These are phyloP conservation scores for Fusarium sp. DNA, from an alignment of 2,329 filamentous ascomycete genomes.

Conservation along the genomic window DNA sequence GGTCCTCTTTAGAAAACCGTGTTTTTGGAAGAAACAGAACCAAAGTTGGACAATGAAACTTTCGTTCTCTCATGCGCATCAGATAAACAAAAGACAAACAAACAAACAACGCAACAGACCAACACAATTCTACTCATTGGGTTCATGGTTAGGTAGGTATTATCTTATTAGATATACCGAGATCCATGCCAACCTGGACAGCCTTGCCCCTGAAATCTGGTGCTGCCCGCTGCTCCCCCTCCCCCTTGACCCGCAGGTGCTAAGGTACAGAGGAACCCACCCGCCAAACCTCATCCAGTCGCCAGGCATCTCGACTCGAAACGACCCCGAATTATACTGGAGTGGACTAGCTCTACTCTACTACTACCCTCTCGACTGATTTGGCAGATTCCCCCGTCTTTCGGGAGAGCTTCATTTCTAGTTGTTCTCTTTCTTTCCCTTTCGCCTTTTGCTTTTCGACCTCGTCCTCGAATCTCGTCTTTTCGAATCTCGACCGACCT, in stretches of 20 bases:
- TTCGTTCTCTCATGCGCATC: not conserved
- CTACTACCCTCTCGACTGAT: slow-evolving; percentile 17
- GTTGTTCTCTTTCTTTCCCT: slow-evolving; percentile 14
- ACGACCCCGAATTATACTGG: slow-evolving; percentile 37
- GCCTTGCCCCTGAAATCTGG: slow-evolving; percentile 40
- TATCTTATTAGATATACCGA: not conserved
- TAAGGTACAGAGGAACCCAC: slow-evolving; percentile 15
- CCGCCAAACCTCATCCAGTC: slow-evolving; percentile 1
- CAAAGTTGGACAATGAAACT: not conserved
- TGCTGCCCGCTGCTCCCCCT: slow-evolving; percentile 13
- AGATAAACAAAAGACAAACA: not conserved
- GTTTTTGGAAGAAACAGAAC: not conserved
- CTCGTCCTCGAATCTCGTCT: not conserved
- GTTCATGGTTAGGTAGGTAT: slow-evolving; percentile 7
- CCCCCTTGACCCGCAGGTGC: slow-evolving; percentile 32
- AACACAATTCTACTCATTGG: not conserved
- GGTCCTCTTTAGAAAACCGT: not conserved
- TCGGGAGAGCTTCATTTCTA: slow-evolving; percentile 28
- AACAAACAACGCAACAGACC: not conserved
- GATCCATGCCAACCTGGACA: slow-evolving; percentile 23
- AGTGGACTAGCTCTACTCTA: slow-evolving; percentile 11
- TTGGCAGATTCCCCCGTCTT: slow-evolving; percentile 33
- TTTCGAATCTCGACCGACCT: slow-evolving; percentile 4
- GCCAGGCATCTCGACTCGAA: slow-evolving; percentile 16
- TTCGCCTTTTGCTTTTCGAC: slow-evolving; percentile 1